Base-by-base conservation (phyloP, 805 yeast genomes). In the Cyberlindnera subsufficiens region DNA sequence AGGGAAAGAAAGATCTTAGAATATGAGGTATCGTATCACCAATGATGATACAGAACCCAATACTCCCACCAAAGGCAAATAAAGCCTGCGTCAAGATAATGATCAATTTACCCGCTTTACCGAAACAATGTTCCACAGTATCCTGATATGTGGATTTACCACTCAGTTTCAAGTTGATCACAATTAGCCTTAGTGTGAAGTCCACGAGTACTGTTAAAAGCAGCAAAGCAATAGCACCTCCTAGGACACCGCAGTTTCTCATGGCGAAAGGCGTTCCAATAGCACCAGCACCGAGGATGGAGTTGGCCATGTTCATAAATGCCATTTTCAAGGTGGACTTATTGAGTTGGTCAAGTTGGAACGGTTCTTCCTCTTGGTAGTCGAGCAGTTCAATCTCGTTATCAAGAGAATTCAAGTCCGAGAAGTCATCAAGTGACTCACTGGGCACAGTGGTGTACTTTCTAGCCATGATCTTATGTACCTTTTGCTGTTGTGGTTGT, bases 1-100 rank as follows among this genome's bases (percentile, higher is more conserved):
- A 47, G 0, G 85, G 82, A 45, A 87, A 72, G 30, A 87, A 59
- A 3, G 88, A 77, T 43, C 78, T 67, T 38, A 91, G 60, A 4
- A 90, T 96, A 60, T 88, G 96, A 0, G 98, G 97, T 30, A 91
- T 80, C 0, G 96, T 86, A 56, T 90, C 98, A 17, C 98, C 98
- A 29, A 90, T 88, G 51, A 90, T 91, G 40, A 90, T 90, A 47
- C 96, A 86, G 63, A 88, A 91, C 2, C 96, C 97, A 71, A 88
- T 80, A 46, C 88, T 79, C 0, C 98, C 98, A 20, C 98, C 97
- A 56, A 87, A 81, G 1, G 98, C 97, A 69, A 90, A 90, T 5
- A 86, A 67, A 2, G 93, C 89, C 58, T 90, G 95, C 0, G 95
- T 78, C 3, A 83, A 53, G 20, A 90, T 69, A 27, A 90, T 78